Evolutionary conservation across 177 flowering plant species (phyloP).

Genomic region (Telopea speciosissima): DNA sequence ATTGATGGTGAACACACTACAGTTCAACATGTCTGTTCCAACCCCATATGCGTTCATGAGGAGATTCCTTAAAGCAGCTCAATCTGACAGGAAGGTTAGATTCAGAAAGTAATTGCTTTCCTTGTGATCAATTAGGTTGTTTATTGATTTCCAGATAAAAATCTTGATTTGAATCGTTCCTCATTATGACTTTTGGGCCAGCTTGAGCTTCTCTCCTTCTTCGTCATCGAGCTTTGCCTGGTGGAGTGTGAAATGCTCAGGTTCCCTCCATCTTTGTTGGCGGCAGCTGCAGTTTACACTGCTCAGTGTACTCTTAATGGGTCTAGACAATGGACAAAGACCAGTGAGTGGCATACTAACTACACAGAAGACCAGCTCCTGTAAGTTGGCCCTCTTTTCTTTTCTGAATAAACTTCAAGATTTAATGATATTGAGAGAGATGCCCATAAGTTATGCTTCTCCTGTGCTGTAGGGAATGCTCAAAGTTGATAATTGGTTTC

Average conservation of each 20-base stretch:
- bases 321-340: constrained; percentile 54
- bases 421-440: neutral
- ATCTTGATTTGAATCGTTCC: neutral
- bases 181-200: constrained; percentile 13
- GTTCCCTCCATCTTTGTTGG: constrained; percentile 67
- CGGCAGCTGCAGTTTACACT: constrained; percentile 80
- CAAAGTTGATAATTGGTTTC: constrained; percentile 62
- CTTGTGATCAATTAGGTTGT: constrained; percentile 8
- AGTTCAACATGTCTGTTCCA: constrained; percentile 72
- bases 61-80: constrained; percentile 81
- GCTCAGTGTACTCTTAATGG: constrained; percentile 54
- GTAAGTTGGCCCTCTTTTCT: constrained; percentile 33
- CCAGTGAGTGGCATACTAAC: constrained; percentile 50
- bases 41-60: constrained; percentile 72
- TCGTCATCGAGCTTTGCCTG: constrained; percentile 64
- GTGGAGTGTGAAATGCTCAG: constrained; percentile 82
- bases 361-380: constrained; percentile 68
- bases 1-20: constrained; percentile 59
- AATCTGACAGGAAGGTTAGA: constrained; percentile 57
- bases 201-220: constrained; percentile 60
- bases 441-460: neutral
- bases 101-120: neutral
- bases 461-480: constrained; percentile 59
- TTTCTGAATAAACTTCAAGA: neutral
- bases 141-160: neutral